Evolutionary conservation across 75 land plant species (phyloP).

Genomic region (Picea sitchensis): DNA sequence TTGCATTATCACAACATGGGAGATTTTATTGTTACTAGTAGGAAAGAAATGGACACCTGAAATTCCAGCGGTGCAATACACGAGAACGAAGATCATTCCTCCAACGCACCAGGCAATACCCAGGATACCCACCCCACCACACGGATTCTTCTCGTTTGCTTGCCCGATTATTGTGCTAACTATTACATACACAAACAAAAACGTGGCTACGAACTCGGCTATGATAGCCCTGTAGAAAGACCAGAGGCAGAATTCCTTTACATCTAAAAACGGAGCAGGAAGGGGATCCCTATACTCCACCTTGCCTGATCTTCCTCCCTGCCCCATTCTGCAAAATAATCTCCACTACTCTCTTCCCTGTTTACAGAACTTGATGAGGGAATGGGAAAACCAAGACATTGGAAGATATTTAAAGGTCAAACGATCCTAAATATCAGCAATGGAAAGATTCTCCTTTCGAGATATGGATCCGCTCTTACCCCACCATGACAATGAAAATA

Average conservation of each 20-base stretch:
- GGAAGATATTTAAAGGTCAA: too few species aligned
- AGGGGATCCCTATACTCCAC: slow-evolving; percentile 17
- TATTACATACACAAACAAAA: slow-evolving; percentile 16
- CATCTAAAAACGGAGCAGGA: slow-evolving; percentile 9
- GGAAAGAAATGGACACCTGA: slow-evolving; percentile 9
- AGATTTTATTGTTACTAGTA: too few species aligned
- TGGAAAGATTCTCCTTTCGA: too few species aligned
- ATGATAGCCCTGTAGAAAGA: slow-evolving; percentile 26
- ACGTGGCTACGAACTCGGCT: slow-evolving; percentile 23
- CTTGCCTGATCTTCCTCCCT: neutral
- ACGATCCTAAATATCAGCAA: too few species aligned
- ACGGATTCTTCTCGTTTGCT: neutral
- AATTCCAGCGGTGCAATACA: slow-evolving; percentile 36
- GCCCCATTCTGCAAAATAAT: too few species aligned
- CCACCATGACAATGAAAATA: too few species aligned
- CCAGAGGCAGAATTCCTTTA: slow-evolving; percentile 14
- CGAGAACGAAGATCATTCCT: slow-evolving; percentile 31
- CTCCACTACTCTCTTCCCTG: too few species aligned
- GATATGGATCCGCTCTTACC: too few species aligned
- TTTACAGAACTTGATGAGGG: too few species aligned
- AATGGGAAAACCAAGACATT: too few species aligned
- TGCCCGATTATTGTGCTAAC: slow-evolving; percentile 18
- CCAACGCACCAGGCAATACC: slow-evolving; percentile 35
- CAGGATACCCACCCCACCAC: slow-evolving; percentile 22
- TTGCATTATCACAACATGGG: too few species aligned